A percentile compares a stretch with the other conserved stretches of the same genome.
These are phyloP conservation scores for Phylloporus rhodoxanthus DNA, from an alignment of 768 basidiomycete genomes.

Conservation along the genomic window DNA sequence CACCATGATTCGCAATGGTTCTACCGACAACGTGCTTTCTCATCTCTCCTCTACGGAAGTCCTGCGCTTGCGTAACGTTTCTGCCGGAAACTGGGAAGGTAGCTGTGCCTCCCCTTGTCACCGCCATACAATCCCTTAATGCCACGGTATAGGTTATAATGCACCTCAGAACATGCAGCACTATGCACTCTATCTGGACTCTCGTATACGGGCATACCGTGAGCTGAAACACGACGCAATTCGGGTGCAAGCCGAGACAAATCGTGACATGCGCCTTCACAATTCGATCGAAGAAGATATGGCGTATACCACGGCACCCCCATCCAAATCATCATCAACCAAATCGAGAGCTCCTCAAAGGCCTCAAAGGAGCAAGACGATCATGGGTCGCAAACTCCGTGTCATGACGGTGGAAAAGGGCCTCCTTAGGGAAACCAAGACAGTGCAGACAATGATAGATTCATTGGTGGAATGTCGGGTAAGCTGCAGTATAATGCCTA, in stretches of 20 bases:
- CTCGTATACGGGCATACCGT: constrained; percentile 79
- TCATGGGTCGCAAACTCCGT: constrained; percentile 78
- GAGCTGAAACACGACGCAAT: constrained; percentile 94
- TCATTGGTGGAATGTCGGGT: constrained; percentile 83
- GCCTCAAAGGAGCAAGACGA: constrained; percentile 64
- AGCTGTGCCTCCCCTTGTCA: constrained; percentile 11
- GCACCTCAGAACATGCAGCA: constrained; percentile 81
- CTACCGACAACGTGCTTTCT: constrained; percentile 85
- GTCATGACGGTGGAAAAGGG: constrained; percentile 96
- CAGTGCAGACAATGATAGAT: constrained; percentile 88
- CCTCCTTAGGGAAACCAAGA: constrained; percentile 82
- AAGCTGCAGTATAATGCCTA: constrained; percentile 27
- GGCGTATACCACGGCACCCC: constrained; percentile 27
- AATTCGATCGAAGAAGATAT: constrained; percentile 62
- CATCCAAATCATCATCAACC: constrained; percentile 28
- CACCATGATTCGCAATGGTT: constrained; percentile 94
- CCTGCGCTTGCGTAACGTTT: constrained; percentile 76
- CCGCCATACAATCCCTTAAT: background rate
- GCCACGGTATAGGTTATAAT: constrained; percentile 56
- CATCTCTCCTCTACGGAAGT: constrained; percentile 79
- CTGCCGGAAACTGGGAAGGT: constrained; percentile 88
- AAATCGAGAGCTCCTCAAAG: constrained; percentile 39
- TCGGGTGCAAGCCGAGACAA: constrained; percentile 87
- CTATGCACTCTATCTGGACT: constrained; percentile 86
- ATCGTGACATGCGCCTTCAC: constrained; percentile 68